Evolutionary conservation across 192 early-diverging fungal genomes (phyloP), one percentile per base, ranked within the genome.

Genomic region (Coemansia sp.): DNA sequence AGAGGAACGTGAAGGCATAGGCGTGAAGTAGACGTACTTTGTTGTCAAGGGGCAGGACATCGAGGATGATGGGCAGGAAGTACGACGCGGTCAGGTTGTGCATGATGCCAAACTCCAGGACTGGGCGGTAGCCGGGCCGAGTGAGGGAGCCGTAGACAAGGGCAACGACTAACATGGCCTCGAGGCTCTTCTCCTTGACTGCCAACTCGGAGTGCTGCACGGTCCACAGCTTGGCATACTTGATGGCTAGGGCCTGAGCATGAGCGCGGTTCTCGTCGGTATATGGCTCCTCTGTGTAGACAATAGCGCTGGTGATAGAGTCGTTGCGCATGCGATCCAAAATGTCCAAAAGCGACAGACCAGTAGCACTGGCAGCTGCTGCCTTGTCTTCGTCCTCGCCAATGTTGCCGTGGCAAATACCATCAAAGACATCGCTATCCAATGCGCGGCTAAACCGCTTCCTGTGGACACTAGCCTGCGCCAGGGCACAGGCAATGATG

Each of bases 21-120:
- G 77, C 77, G 24, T 62, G 80, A n/a, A 89, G 58, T 37, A 87
- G 60, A 4, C 59, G 54, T 3, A 68, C 73, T 46, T 76, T 65
- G 20, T 88, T 75, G 9, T 73, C 65, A 35, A 80, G 65, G 0
- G 82, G 24, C 29, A 89, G 32, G 8, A 36, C 31, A 41, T 73
- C 69, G 14, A 81, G 53, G 12, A 74, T 41, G 14, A 82, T 74
- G 38, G 86, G 86, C 14, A 87, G 24, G 46, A 87, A 87, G 37
- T 84, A 74, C 9, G 73, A 59, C n/a, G 86, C 84, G 1, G 88
- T 88, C 56, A 88, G 46, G 38, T 73, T 70, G 65, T 89, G 88
- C 85, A 65, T 84, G 40, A 66, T 66, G 32, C 31, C 53, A 73
- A 71, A 81, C 65, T 72, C 70, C 62, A 47, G 74, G 27, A 32